A percentile compares a stretch with the other conserved stretches of the same genome.
Evolutionary conservation across 768 basidiomycete genomes (phyloP).

Genomic region (Coprinopsis sp.): DNA sequence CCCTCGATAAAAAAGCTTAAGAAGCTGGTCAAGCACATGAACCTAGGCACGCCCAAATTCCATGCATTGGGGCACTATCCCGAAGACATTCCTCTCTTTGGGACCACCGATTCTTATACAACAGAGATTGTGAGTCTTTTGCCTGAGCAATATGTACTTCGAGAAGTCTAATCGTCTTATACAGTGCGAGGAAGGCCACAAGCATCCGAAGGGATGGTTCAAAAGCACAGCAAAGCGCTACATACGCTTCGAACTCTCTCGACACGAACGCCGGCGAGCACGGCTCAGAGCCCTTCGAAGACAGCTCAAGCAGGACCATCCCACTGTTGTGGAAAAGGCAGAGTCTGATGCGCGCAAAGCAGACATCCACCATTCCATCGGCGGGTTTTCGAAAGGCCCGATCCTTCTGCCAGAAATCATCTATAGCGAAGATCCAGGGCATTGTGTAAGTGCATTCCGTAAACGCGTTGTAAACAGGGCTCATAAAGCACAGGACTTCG

Average conservation of each 20-base stretch:
- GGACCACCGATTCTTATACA: constrained; percentile 7
- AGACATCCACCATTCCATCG: background rate
- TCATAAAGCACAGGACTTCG: no score
- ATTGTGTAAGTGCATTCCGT: no score
- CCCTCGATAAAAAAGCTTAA: no score
- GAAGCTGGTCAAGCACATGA: background rate
- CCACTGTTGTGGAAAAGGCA: no score
- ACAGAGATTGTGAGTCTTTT: constrained; percentile 11
- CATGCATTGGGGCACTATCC: constrained; percentile 2
- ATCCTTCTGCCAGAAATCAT: no score
- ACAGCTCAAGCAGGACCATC: background rate
- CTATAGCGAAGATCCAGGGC: no score
- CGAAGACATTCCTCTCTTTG: background rate
- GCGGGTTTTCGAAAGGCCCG: no score
- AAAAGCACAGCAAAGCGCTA: background rate
- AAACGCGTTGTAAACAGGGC: no score
- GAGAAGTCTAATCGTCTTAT: background rate
- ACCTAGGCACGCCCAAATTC: constrained; percentile 2
- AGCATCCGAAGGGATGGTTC: background rate
- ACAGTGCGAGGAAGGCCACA: background rate
- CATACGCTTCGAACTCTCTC: background rate
- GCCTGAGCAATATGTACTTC: background rate
- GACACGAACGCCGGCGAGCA: background rate
- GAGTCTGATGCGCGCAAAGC: background rate
- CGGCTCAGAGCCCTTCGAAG: background rate